These are phyloP conservation scores for Podospora didyma DNA, from an alignment of 495 filamentous ascomycete genomes.

Conservation along the genomic window DNA sequence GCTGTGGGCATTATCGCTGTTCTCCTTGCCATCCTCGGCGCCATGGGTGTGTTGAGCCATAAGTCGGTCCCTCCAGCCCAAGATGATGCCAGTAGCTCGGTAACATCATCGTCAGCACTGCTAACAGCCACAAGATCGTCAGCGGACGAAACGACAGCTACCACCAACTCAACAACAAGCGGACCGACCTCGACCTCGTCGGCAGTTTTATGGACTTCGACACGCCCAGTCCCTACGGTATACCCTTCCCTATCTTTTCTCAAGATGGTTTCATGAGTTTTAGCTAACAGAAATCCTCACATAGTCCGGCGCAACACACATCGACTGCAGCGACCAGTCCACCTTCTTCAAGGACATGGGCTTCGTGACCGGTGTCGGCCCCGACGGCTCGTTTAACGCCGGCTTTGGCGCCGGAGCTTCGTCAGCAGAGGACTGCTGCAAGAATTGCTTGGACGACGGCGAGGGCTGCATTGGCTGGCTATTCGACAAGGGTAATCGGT, in stretches of 20 bases:
- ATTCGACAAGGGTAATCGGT: constrained; percentile 3
- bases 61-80: constrained; percentile 8
- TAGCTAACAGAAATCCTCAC: too few species aligned
- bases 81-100: neutral
- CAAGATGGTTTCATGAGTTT: neutral
- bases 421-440: constrained; percentile 20
- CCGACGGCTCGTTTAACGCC: neutral
- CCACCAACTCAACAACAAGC: constrained; percentile 3
- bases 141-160: neutral
- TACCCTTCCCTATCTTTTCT: neutral
- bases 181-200: neutral
- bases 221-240: constrained; percentile 8
- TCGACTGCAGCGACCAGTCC: constrained; percentile 10
- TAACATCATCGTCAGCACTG: neutral
- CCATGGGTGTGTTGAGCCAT: constrained; percentile 15
- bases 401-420: constrained; percentile 4
- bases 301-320: too few species aligned
- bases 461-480: constrained; percentile 24
- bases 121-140: constrained; percentile 14
- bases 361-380: constrained; percentile 17
- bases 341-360: constrained; percentile 14
- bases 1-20: constrained; percentile 21
- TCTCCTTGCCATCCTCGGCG: constrained; percentile 26
- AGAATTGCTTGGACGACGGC: constrained; percentile 1
- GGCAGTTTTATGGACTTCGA: neutral